phyloP scores from a whole-genome alignment of 148 eudicot genomes.

The Diospyros kaki region DNA sequence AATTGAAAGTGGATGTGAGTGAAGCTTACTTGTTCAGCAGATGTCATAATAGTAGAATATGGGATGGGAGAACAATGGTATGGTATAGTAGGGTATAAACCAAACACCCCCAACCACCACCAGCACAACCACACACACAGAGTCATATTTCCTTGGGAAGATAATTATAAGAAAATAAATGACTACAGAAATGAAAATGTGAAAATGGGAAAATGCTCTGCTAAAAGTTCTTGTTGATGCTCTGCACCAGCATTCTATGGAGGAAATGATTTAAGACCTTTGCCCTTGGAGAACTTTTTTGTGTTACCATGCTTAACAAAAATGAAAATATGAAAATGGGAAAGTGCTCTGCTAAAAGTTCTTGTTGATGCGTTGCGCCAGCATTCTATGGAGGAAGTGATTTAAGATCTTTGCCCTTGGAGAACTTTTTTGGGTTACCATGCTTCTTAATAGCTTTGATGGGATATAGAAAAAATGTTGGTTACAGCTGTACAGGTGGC shows the following conservation, averaged over 20 bases:
- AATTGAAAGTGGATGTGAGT: too few relatives aligned
- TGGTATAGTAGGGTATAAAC: too few relatives aligned
- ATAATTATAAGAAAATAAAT: neutral
- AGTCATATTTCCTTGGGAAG: neutral
- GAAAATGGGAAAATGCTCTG: neutral
- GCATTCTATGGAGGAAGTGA: too few relatives aligned
- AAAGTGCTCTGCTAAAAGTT: too few relatives aligned
- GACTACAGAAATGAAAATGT: neutral
- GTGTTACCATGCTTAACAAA: neutral
- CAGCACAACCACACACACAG: too few relatives aligned
- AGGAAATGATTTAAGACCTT: too few relatives aligned
- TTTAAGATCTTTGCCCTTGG: too few relatives aligned
- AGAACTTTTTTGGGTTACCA: neutral
- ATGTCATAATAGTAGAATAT: neutral
- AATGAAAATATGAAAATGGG: too few relatives aligned
- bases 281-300: neutral
- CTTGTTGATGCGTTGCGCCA: too few relatives aligned
- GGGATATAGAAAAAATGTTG: neutral
- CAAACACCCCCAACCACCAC: too few relatives aligned
- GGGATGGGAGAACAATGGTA: neutral
- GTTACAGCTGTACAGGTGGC: neutral
- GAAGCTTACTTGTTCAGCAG: neutral
- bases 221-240: neutral
- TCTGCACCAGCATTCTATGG: neutral
- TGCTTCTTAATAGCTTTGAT: neutral